Base-by-base conservation (phyloP, 495 filamentous ascomycete species). In the Penicillium desertorum region DNA sequence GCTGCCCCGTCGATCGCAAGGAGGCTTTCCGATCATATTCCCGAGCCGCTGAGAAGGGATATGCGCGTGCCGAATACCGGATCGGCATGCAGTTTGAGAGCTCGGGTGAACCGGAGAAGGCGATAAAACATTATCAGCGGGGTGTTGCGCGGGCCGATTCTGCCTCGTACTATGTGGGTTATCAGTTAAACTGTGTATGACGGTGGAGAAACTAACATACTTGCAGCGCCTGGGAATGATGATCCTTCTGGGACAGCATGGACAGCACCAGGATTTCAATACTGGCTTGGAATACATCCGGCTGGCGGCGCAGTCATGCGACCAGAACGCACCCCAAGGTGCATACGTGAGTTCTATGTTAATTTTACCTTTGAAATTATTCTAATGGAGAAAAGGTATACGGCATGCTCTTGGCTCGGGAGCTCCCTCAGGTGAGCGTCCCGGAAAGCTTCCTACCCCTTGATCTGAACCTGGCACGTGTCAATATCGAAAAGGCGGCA, bases 51-150 rank as follows among this genome's bases (percentile, higher is more conserved):
- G 87, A 95, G 56, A 86, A 87, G 56, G 91, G 91, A n/a, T 96
- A 88, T 77, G 87, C 89, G n/a, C 80, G 94, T 55, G 92, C 95
- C 36, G 90, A 98, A 68, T 98, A 98, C 73, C 83, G 94, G 27
- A 96, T 98, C 70, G 94, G 94, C 51, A 98, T 97, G 94, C 91
- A 96, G 50, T 98, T 90, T 69, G 94, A 98, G 71, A 88, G 85
- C 63, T 91, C 91, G 7, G 96, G 94, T 62, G 92, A 98, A 63
- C 85, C 89, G 29, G 80, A 86, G 32, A 97, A 96, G 67, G 95
- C 94, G 3, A 86, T 96, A 63, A 83, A 83, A 65, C 91, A 97
- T 72, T 98, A 98, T 70, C 81, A 87, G 42, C 79, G 83, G 30
- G 94, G 94, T 47, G 86, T 93, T 16, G 76, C 83, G 48, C 73